A percentile compares a stretch with the other conserved stretches of the same genome.
These are phyloP conservation scores for thale cress (Arabidopsis thaliana) DNA, from an alignment of 345 rosid species.

Conservation along the genomic window TAIR10.1 NC_003070.9:22406501-22407000, in stretches of 20 bases:
- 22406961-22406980: background rate
- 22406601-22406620: background rate
- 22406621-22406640: background rate
- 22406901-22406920: background rate
- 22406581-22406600: background rate
- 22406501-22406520: background rate
- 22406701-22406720: background rate
- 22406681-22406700: background rate
- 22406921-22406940: background rate
- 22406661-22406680: background rate
- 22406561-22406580: background rate
- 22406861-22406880: background rate
- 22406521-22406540: slow-evolving; percentile 16
- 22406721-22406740: slow-evolving; percentile 7
- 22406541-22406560: background rate
- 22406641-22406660: background rate
- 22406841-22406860: background rate
- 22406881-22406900: slow-evolving; percentile 2
- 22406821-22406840: background rate
- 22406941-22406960: slow-evolving; percentile 16
- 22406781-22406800: background rate
- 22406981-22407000: background rate
- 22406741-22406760: background rate
- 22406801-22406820: too few species aligned
- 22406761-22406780: background rate